A percentile compares a stretch with the other conserved stretches of the same genome.
Conservation (phyloP, 108 stramenopile species). For the Conticribra weissflogii region DNA sequence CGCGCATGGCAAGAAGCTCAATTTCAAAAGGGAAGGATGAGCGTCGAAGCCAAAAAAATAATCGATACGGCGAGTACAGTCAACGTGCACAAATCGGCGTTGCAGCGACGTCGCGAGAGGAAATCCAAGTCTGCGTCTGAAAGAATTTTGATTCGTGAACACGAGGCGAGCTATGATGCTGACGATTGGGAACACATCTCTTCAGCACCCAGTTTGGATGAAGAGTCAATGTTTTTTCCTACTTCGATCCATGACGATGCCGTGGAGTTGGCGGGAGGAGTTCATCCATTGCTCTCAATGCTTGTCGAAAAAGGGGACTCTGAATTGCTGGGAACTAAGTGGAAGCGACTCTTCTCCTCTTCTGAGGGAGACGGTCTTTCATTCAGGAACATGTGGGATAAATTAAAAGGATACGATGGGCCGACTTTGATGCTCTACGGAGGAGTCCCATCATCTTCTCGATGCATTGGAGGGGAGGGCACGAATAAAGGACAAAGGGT, state of each 20-base stretch:
- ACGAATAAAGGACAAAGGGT: slow-evolving; percentile 10
- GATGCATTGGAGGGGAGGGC: background rate
- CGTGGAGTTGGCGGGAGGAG: slow-evolving; percentile 13
- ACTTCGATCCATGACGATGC: slow-evolving; percentile 4
- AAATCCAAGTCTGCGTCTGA: slow-evolving; percentile 15
- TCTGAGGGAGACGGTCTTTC: slow-evolving; percentile 59
- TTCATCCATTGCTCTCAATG: slow-evolving; percentile 31
- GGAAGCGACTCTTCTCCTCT: slow-evolving; percentile 60
- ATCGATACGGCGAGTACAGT: slow-evolving; percentile 6
- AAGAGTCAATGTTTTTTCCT: slow-evolving; percentile 57
- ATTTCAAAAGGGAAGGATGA: slow-evolving; percentile 50
- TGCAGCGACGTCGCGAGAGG: slow-evolving; percentile 13
- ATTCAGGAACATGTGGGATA: slow-evolving; percentile 43
- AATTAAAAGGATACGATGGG: slow-evolving; percentile 55
- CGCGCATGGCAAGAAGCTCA: slow-evolving; percentile 69
- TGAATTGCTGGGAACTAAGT: slow-evolving; percentile 56
- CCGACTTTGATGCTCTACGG: slow-evolving; percentile 54
- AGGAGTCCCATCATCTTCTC: slow-evolving; percentile 37
- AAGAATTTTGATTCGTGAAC: slow-evolving; percentile 8
- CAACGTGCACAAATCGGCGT: slow-evolving; percentile 8
- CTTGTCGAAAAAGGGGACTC: slow-evolving; percentile 45
- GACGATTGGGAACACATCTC: slow-evolving; percentile 50
- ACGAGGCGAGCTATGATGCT: slow-evolving; percentile 18
- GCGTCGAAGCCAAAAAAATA: slow-evolving; percentile 19
- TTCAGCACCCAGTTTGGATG: slow-evolving; percentile 44